Percentiles rank a stretch among this genome's conserved stretches.
These are phyloP conservation scores for Trichoderma gamsii DNA, from an alignment of 495 filamentous ascomycete genomes.

Conservation along the genomic window DNA sequence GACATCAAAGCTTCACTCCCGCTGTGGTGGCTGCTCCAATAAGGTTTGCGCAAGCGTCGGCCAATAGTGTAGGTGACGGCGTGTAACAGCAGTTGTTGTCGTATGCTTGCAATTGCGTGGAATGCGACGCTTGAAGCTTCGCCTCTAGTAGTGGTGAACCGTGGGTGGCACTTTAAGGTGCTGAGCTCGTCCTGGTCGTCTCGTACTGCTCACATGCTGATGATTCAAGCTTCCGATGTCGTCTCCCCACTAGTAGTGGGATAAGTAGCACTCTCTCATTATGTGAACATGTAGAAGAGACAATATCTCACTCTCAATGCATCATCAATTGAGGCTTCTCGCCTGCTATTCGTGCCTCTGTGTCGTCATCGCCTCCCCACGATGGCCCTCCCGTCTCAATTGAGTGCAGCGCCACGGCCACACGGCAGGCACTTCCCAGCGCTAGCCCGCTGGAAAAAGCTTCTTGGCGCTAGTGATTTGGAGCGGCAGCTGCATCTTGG, in stretches of 20 bases:
- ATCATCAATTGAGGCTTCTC: too few species aligned
- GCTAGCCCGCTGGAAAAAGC: not conserved
- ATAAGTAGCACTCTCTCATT: too few species aligned
- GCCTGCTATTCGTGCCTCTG: not conserved
- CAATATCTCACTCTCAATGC: too few species aligned
- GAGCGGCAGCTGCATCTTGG: not conserved
- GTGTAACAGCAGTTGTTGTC: not conserved
- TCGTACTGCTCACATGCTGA: too few species aligned
- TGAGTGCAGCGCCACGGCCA: not conserved
- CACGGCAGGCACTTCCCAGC: not conserved
- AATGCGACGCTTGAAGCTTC: not conserved
- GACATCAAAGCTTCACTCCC: not conserved
- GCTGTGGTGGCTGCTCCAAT: not conserved
- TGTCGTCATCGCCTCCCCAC: conserved; percentile 10
- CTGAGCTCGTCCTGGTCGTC: too few species aligned
- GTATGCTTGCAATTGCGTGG: not conserved
- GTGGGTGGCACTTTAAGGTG: too few species aligned
- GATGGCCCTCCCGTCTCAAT: not conserved
- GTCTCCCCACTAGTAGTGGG: too few species aligned
- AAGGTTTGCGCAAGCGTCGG: not conserved
- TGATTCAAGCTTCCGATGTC: too few species aligned
- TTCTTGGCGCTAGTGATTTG: not conserved
- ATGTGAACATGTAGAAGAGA: too few species aligned
- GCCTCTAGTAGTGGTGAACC: too few species aligned
- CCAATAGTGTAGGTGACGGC: not conserved